Base-by-base conservation (phyloP, 164 flowering plant genomes). In the Litsea cubeba region DNA sequence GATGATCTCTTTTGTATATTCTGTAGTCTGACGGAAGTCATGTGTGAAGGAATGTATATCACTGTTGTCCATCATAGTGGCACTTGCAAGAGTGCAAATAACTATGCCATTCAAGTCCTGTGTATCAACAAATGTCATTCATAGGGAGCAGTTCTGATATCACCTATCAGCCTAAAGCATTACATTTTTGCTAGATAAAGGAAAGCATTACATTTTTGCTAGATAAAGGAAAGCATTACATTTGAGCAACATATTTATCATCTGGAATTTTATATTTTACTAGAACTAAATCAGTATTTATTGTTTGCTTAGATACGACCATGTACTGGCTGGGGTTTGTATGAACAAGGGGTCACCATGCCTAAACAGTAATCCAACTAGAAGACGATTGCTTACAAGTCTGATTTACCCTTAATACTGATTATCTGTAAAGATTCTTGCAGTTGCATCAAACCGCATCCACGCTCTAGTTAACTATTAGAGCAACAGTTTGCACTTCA, bases 71-170 rank as follows among this genome's bases (percentile, higher is more conserved):
- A 85, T 64, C 49, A 65, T 75, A 71, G 25, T 76, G 64, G 92
- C 82, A 75, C 85, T 88, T 73, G 94, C 81, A 74, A 91, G 50
- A 51, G 84, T 81, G 80, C 97, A 95, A 78, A 93, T 60, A 72
- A 87, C 83, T 17, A 82, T 74, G 28, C 89, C 92, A 79, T 85
- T 78, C 57, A 79, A 68, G 15, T 85, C 94, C 99, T 95, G 84
- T 26, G 26, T 57, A 68, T 67, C 10, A 46, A 68, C 6, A 51
- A 40, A 62, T 20, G 22, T 11, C 32, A 72, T 17, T 24, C 51
- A 15, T 17, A 54, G 23, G 58, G 26, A 11, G 5, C 25, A 68
- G 26, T 40, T 18, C 28, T 2, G 2, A 68, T 3, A 68, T n/a
- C 46, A 40, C 46, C 0, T 7, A 40, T 40, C 46, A 40, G 46